Percentiles rank a stretch among this genome's conserved stretches.
Evolutionary conservation across 306 rosid genomes (phyloP).

Genomic region (Amphicarpaea edgeworthii): DNA sequence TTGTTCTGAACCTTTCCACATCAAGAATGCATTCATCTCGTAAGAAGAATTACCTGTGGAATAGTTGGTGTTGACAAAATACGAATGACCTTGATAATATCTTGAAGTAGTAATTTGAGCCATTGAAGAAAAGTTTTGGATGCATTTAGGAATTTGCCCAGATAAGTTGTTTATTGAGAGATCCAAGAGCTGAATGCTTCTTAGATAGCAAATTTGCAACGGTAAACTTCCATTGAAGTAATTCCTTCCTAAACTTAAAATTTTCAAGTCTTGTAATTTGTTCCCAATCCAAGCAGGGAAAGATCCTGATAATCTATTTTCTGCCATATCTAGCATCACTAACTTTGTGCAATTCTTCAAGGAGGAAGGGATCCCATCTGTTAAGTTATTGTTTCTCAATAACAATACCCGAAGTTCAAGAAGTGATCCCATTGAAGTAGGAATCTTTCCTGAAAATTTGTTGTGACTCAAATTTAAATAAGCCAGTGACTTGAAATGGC

Average conservation of each 20-base stretch:
- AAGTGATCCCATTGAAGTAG: background rate
- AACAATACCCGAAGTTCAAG: background rate
- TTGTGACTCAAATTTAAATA: background rate
- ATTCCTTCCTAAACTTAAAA: background rate
- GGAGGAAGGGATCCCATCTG: background rate
- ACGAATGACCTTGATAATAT: background rate
- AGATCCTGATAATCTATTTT: conserved; percentile 19
- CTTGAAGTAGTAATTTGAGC: background rate
- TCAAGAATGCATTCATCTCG: background rate
- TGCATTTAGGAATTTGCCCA: background rate
- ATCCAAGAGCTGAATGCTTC: too few species aligned
- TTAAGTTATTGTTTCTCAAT: conserved; percentile 29
- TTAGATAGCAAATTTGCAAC: too few species aligned
- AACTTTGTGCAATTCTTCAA: conserved; percentile 17
- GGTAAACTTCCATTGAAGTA: background rate
- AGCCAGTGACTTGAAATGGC: background rate
- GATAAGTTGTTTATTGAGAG: too few species aligned
- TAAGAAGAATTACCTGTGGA: too few species aligned
- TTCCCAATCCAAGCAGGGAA: background rate
- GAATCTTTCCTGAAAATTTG: background rate
- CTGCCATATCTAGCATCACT: conserved; percentile 2
- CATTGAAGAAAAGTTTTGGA: background rate
- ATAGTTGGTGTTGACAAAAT: too few species aligned
- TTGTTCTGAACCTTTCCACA: conserved; percentile 32
- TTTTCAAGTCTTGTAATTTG: too few species aligned